These are phyloP conservation scores for Cercospora sp. DNA, from an alignment of 2,329 filamentous ascomycete species.

Conservation along the genomic window DNA sequence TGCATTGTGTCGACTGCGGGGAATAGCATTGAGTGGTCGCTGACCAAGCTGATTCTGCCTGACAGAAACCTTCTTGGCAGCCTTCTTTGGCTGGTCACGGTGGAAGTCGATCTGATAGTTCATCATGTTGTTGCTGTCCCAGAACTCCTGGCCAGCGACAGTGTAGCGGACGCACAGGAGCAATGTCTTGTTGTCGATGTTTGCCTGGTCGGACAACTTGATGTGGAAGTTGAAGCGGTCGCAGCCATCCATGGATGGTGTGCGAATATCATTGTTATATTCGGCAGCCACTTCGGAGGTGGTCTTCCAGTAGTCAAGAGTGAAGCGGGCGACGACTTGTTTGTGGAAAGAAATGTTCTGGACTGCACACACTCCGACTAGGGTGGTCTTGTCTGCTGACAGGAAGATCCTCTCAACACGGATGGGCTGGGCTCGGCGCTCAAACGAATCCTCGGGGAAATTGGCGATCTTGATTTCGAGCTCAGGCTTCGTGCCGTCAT, in stretches of 20 bases:
- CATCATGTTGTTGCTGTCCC: conserved; percentile 86
- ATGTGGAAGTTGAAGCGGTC: conserved; percentile 95
- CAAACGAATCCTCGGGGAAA: conserved; percentile 69
- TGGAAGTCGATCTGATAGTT: conserved; percentile 96
- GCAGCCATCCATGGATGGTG: conserved; percentile 62
- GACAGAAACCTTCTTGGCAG: conserved; percentile 35
- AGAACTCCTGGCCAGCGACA: conserved; percentile 81
- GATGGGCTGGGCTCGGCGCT: conserved; percentile 67
- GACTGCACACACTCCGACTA: conserved; percentile 81
- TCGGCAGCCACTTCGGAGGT: conserved; percentile 93
- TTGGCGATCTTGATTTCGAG: conserved; percentile 87
- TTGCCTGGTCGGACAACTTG: conserved; percentile 85
- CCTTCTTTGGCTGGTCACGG: conserved; percentile 28
- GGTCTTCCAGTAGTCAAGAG: conserved; percentile 97
- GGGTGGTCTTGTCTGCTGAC: conserved; percentile 80
- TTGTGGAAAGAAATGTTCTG: conserved; percentile 91
- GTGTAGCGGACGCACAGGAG: conserved; percentile 88
- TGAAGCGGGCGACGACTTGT: conserved; percentile 86
- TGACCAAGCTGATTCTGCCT: conserved; percentile 35
- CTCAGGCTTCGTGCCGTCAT: conserved; percentile 61
- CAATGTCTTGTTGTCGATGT: conserved; percentile 88
- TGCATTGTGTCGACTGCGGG: conserved; percentile 51
- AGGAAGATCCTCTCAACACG: conserved; percentile 83
- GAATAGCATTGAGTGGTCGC: conserved; percentile 55
- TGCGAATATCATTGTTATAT: conserved; percentile 75